phyloP scores from a whole-genome alignment of 441 rosid genomes.

The Dalechampia spathulata region DNA sequence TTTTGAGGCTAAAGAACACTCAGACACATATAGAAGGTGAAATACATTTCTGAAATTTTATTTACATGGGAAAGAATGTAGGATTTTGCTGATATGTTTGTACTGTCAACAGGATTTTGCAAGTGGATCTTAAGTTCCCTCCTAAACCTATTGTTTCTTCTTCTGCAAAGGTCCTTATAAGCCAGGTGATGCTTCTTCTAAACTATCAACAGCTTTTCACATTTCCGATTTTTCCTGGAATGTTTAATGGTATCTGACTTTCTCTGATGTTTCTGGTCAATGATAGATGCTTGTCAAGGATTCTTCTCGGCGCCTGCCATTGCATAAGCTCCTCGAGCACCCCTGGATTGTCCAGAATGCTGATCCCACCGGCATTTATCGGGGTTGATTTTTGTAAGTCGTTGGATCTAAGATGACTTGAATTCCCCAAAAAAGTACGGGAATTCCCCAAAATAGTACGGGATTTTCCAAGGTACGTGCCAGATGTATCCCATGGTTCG shows the following conservation, averaged over 20 bases:
- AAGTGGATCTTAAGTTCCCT: conserved; percentile 93
- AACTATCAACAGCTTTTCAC: too few species aligned
- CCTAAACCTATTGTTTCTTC: conserved; percentile 77
- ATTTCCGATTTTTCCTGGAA: too few species aligned
- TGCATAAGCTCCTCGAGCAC: conserved; percentile 84
- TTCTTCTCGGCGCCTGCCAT: conserved; percentile 60
- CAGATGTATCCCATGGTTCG: too few species aligned
- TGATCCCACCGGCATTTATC: conserved; percentile 80
- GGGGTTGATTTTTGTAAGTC: conserved; percentile 37
- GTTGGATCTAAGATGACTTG: too few species aligned
- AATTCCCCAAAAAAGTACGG: too few species aligned
- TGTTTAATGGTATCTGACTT: not conserved
- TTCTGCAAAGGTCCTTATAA: conserved; percentile 79
- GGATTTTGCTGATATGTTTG: not conserved
- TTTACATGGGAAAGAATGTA: too few species aligned
- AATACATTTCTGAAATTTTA: too few species aligned
- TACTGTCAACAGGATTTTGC: conserved; percentile 63
- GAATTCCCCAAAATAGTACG: too few species aligned
- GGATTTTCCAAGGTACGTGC: too few species aligned
- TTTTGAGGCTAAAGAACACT: conserved; percentile 90
- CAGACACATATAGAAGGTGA: conserved; percentile 92
- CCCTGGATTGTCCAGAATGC: conserved; percentile 95
- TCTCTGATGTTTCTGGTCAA: not conserved
- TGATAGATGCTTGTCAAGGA: conserved; percentile 97
- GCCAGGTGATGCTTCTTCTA: conserved; percentile 57